These are phyloP conservation scores for Protostelium mycophagum DNA, from an alignment of 78 protist genomes.

Conservation along the genomic window DNA sequence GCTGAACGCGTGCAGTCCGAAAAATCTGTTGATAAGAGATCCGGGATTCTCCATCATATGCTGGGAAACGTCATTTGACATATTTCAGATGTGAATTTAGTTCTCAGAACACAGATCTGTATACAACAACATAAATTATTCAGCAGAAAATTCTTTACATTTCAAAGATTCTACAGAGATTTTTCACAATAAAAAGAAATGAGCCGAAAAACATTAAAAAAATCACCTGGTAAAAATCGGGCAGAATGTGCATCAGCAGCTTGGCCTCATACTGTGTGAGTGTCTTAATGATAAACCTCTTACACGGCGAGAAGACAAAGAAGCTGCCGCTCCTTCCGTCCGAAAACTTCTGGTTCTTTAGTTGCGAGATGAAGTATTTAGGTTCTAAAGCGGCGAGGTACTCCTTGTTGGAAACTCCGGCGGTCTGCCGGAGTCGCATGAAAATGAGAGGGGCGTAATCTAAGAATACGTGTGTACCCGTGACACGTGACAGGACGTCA, in stretches of 20 bases:
- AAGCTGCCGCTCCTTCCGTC: slow-evolving; percentile 64
- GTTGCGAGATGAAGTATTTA: slow-evolving; percentile 4
- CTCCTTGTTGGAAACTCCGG: neutral
- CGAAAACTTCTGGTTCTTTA: slow-evolving; percentile 54
- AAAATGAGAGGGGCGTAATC: neutral
- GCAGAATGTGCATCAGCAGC: slow-evolving; percentile 25
- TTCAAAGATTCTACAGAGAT: no score
- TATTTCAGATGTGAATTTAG: no score
- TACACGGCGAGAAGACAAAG: slow-evolving; percentile 53
- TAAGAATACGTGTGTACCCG: neutral
- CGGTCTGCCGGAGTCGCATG: neutral
- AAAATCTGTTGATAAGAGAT: neutral
- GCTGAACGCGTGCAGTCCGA: neutral
- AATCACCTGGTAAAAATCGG: slow-evolving; percentile 34
- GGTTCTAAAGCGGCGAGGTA: neutral
- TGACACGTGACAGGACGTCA: neutral
- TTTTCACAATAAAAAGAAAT: no score
- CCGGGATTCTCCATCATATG: neutral
- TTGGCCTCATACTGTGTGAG: slow-evolving; percentile 25
- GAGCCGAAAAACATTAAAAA: no score
- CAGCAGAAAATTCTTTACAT: no score
- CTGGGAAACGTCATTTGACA: neutral
- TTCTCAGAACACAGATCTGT: no score
- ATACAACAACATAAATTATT: no score
- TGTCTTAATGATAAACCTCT: slow-evolving; percentile 46